Conservation (phyloP, 345 rosid genomes). For the Citrus glauca region DNA sequence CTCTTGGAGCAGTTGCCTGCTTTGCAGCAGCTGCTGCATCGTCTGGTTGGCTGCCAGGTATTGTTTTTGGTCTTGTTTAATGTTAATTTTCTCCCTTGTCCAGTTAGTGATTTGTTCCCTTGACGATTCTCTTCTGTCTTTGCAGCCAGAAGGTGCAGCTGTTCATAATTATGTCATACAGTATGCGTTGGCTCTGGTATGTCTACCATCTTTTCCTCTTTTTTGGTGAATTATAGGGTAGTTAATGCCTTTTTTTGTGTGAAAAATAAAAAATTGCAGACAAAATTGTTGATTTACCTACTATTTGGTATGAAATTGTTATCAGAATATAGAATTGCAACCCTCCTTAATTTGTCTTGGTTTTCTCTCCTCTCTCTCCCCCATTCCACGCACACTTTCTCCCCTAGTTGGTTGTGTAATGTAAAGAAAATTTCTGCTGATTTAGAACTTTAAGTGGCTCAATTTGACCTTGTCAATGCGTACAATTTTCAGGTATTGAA, state of each 20-base stretch:
- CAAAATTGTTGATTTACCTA: background rate
- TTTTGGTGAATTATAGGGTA: background rate
- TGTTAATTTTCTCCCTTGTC: background rate
- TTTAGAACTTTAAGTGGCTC: background rate
- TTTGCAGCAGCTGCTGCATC: constrained; percentile 80
- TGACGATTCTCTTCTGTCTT: constrained; percentile 4
- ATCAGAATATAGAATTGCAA: background rate
- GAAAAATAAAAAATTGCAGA: background rate
- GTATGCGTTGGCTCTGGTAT: constrained; percentile 94
- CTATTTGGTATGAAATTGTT: background rate
- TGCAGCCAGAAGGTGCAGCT: constrained; percentile 99
- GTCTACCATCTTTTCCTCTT: background rate
- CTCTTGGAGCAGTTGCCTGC: constrained; percentile 89
- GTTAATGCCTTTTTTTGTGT: background rate
- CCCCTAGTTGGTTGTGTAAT: background rate
- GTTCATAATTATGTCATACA: constrained; percentile 81
- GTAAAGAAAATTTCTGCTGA: background rate
- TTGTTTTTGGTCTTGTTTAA: constrained; percentile 1
- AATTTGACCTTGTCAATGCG: constrained; percentile 5
- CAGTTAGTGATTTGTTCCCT: background rate
- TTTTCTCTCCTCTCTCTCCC: background rate
- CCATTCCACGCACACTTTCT: background rate
- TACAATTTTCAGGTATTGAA: constrained; percentile 74
- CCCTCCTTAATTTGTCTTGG: background rate
- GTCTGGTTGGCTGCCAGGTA: constrained; percentile 97